phyloP scores from a whole-genome alignment of 225 moss, liverwort and hornwort genomes.

The Antitrichia curtipendula region DNA sequence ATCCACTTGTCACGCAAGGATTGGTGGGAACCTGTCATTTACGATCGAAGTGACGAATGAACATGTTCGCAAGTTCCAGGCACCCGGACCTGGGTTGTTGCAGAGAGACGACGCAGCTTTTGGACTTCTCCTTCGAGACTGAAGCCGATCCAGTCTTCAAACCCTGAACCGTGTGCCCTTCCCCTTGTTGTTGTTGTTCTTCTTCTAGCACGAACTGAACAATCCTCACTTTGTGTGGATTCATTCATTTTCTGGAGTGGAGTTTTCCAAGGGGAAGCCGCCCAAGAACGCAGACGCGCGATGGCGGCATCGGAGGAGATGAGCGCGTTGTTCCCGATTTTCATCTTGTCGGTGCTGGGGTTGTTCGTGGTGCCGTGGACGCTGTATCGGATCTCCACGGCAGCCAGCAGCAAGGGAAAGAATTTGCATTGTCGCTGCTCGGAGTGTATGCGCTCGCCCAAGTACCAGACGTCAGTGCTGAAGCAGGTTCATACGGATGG shows the following conservation, averaged over 20 bases:
- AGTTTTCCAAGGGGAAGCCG: not conserved
- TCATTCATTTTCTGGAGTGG: not conserved
- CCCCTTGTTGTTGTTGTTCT: not conserved
- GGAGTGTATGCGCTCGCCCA: slow-evolving; percentile 76
- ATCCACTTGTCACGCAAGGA: not conserved
- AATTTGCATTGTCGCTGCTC: slow-evolving; percentile 85
- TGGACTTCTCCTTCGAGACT: not conserved
- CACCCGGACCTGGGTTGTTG: not conserved
- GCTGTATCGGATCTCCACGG: slow-evolving; percentile 47
- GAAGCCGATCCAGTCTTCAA: not conserved
- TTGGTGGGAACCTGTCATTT: not conserved
- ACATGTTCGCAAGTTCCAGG: not conserved
- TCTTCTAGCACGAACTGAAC: not conserved
- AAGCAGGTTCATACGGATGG: slow-evolving; percentile 34
- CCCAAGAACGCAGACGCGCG: not conserved
- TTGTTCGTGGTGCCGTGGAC: slow-evolving; percentile 86
- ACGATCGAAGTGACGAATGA: not conserved
- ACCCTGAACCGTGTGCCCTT: not conserved
- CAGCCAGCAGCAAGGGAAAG: slow-evolving; percentile 26
- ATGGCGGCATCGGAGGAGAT: slow-evolving; percentile 96
- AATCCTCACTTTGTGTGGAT: no score
- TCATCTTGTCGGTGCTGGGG: slow-evolving; percentile 81
- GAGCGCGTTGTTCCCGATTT: slow-evolving; percentile 95
- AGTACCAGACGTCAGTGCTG: slow-evolving; percentile 57
- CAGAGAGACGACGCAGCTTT: not conserved